phyloP scores from a whole-genome alignment of 352 stramenopile species.

The Blastocystis hominis region DNA sequence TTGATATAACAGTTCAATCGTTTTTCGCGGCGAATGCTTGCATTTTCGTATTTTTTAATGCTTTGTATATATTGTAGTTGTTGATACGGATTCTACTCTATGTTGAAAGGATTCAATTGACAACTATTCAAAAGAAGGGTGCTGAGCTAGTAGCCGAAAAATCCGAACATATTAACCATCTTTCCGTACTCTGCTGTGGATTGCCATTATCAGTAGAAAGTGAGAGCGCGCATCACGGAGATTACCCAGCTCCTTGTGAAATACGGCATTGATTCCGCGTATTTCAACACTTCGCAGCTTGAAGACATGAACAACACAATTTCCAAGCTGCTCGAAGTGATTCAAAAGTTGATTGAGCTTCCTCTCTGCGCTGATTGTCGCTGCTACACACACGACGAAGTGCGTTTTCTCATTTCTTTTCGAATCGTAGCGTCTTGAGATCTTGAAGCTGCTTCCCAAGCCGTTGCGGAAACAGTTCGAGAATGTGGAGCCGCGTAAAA shows the following conservation, averaged over 20 bases:
- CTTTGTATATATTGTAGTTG: too few species aligned
- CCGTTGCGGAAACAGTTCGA: not conserved
- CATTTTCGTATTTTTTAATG: too few species aligned
- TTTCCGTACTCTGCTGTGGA: not conserved
- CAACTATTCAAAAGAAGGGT: not conserved
- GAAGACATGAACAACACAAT: not conserved
- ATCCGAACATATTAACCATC: not conserved
- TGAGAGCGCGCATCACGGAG: not conserved
- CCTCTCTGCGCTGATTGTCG: not conserved
- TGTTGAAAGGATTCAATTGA: not conserved
- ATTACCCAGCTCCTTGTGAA: not conserved
- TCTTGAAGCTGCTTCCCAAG: not conserved
- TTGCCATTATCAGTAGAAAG: not conserved
- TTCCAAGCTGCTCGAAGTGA: not conserved
- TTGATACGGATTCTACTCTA: not conserved
- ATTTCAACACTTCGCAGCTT: not conserved
- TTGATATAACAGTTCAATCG: too few species aligned
- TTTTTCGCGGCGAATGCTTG: too few species aligned
- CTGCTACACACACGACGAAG: not conserved
- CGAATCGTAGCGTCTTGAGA: not conserved
- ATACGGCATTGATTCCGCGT: not conserved
- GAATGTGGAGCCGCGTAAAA: not conserved
- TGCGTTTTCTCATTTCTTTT: not conserved
- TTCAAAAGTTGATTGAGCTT: not conserved
- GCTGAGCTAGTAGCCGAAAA: not conserved